Base-by-base conservation (phyloP, 2,329 filamentous ascomycete genomes). In the Ascomycota sp. region DNA sequence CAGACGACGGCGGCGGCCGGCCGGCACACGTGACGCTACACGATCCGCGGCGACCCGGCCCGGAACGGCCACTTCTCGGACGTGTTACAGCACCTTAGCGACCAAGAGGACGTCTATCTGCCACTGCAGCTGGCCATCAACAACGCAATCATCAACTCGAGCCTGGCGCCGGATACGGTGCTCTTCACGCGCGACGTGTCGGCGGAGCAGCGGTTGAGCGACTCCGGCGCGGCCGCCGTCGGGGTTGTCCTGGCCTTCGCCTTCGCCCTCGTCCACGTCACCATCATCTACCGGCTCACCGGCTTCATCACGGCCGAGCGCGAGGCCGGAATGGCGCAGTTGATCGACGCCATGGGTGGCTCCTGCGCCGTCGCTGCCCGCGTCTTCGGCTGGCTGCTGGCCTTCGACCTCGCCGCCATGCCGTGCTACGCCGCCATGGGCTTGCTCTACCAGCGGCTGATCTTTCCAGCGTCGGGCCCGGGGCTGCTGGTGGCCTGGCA, bases 311-410 rank as follows among this genome's bases (percentile, higher is more conserved):
- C 46, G 4, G 24, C 30, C 4, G 49, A 52, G 27, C 32, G 48
- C n/a, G 48, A 48, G 20, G 34, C 38, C 6, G 48, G 48, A 12
- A 40, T 49, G 35, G 38, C 48, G 2, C 40, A 46, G 27, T 36
- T 52, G 4, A 35, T 51, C 7, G 49, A 52, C 32, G 38, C 42
- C 17, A 52, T 52, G 48, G 72, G 72, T 50, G 73, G 42, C 4
- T 34, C 39, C 3, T 36, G 32, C 20, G 27, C 41, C 8, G 32
- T 39, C 3, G 28, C 35, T 5, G 35, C 42, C 7, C 38, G 47
- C 1, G 36, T 50, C 5, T 24, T 45, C 7, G 38, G 36, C n/a
- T 45, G 39, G 35, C 28, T 45, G 12, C 17, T 48, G n/a, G 34
- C 40, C 11, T 41, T 46, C 24, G 38, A 43, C 27, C 20, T 44